Conservation (phyloP, 192 early-diverging fungal genomes). For the Podila epigama region DNA sequence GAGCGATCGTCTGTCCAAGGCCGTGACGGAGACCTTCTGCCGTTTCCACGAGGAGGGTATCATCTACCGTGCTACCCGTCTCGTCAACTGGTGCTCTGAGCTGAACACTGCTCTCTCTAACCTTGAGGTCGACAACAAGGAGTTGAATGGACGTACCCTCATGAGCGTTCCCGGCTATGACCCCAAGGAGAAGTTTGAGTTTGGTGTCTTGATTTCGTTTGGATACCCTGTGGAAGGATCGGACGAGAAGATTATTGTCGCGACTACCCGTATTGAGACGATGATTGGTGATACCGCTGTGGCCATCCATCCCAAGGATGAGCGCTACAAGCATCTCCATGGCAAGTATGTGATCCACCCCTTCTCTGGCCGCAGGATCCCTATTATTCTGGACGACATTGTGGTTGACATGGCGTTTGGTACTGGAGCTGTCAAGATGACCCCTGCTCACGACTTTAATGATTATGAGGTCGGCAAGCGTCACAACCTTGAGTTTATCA, state of each 20-base stretch:
- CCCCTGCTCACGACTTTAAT: conserved; percentile 97
- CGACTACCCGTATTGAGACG: conserved; percentile 99
- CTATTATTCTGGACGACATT: conserved; percentile 87
- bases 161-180: conserved; percentile 93
- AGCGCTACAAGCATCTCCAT: conserved; percentile 93
- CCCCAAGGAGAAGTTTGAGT: conserved; percentile 94
- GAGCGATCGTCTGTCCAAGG: conserved; percentile 80
- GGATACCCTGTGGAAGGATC: conserved; percentile 89
- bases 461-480: conserved; percentile 97
- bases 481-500: conserved; percentile 93
- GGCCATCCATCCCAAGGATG: conserved; percentile 93
- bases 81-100: conserved; percentile 98
- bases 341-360: conserved; percentile 96
- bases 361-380: conserved; percentile 89
- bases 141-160: conserved; percentile 85
- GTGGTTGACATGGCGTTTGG: conserved; percentile 93
- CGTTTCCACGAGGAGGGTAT: conserved; percentile 93
- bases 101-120: conserved; percentile 97
- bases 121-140: conserved; percentile 94
- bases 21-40: conserved; percentile 95
- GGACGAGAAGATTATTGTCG: conserved; percentile 90
- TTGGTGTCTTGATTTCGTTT: conserved; percentile 97
- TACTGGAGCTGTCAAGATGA: conserved; percentile 99
- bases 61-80: conserved; percentile 95
- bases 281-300: conserved; percentile 99